These are phyloP conservation scores for Geosmithia putterillii DNA, from an alignment of 2,329 filamentous ascomycete genomes.

Conservation along the genomic window DNA sequence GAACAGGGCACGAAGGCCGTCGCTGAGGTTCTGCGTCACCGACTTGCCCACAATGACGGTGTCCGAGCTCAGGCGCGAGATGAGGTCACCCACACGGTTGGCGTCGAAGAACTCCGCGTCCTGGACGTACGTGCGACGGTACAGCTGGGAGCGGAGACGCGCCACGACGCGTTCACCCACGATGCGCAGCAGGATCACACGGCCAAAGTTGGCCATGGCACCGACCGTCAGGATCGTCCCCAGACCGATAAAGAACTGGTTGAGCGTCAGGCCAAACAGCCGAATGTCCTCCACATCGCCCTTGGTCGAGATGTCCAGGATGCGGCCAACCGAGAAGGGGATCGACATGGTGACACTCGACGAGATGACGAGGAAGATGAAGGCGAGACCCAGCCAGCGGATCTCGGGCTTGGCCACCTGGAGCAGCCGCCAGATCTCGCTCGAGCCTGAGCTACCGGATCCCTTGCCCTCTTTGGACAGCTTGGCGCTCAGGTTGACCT, in stretches of 20 bases:
- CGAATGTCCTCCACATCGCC: constrained; percentile 50
- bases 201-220: constrained; percentile 82
- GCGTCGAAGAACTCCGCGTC: constrained; percentile 99
- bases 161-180: constrained; percentile 93
- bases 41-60: constrained; percentile 98
- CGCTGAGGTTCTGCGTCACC: constrained; percentile 94
- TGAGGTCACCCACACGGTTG: constrained; percentile 90
- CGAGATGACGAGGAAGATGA: constrained; percentile 76
- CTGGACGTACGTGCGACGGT: constrained; percentile 86
- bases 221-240: constrained; percentile 68
- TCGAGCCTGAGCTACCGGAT: constrained; percentile 45
- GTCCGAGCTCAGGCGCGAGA: constrained; percentile 89
- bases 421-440: constrained; percentile 76
- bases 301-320: constrained; percentile 82
- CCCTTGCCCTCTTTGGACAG: constrained; percentile 70
- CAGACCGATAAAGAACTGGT: constrained; percentile 79
- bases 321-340: constrained; percentile 91
- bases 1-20: constrained; percentile 83
- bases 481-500: constrained; percentile 80
- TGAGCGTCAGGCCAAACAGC: constrained; percentile 73
- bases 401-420: constrained; percentile 82
- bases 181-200: constrained; percentile 85
- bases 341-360: constrained; percentile 93
- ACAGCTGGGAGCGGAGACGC: constrained; percentile 77
- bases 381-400: constrained; percentile 64